Conservation (phyloP, 768 basidiomycete genomes). For the Lactarius indigo region DNA sequence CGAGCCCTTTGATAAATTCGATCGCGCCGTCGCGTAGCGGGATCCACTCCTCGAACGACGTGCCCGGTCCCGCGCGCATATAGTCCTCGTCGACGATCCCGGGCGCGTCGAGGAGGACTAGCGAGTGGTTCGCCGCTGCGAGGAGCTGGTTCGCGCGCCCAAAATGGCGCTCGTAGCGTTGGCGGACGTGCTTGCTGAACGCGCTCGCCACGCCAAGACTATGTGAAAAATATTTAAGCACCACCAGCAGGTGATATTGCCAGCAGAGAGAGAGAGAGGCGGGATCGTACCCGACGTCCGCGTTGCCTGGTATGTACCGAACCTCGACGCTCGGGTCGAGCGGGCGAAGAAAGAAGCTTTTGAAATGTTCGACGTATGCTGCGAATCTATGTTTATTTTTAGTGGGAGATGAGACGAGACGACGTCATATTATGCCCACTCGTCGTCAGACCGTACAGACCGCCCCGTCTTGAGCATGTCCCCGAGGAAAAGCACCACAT, state of each 20-base stretch:
- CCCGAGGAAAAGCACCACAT: slow-evolving; percentile 78
- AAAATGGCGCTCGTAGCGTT: slow-evolving; percentile 57
- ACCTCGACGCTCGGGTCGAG: slow-evolving; percentile 43
- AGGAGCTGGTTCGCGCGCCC: slow-evolving; percentile 65
- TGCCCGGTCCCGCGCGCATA: slow-evolving; percentile 47
- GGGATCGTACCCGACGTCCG: slow-evolving; percentile 68
- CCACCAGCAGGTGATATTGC: no score
- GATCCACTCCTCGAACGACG: slow-evolving; percentile 53
- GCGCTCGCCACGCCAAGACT: slow-evolving; percentile 20
- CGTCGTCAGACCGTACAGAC: slow-evolving; percentile 53
- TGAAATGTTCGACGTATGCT: slow-evolving; percentile 62
- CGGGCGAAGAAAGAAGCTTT: slow-evolving; percentile 52
- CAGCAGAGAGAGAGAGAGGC: neutral
- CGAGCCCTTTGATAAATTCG: slow-evolving; percentile 52
- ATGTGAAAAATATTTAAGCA: no score
- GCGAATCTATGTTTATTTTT: slow-evolving; percentile 55
- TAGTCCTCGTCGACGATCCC: slow-evolving; percentile 85
- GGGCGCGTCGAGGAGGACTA: slow-evolving; percentile 72
- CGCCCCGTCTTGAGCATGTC: slow-evolving; percentile 91
- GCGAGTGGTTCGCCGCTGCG: slow-evolving; percentile 62
- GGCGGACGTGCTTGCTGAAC: slow-evolving; percentile 41
- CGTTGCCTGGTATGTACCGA: slow-evolving; percentile 85
- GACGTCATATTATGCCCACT: slow-evolving; percentile 29
- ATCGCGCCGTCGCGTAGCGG: slow-evolving; percentile 53
- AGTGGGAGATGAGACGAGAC: no score